phyloP scores from a whole-genome alignment of 352 stramenopile genomes.

The Phytopythium litorale region DNA sequence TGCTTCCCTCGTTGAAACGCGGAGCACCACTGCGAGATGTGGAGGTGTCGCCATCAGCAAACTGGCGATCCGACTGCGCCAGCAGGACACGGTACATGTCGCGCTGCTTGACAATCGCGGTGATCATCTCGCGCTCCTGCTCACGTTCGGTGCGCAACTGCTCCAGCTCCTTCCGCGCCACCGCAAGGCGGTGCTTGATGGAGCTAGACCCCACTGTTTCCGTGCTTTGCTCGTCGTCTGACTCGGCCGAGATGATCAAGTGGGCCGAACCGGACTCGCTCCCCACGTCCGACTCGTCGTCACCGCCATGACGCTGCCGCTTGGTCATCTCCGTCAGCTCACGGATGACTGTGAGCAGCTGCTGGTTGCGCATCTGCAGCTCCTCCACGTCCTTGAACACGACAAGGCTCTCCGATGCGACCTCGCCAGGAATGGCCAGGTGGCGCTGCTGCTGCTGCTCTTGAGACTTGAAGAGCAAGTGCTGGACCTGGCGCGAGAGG shows the following conservation, averaged over 20 bases:
- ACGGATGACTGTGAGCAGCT: constrained; percentile 79
- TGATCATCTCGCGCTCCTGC: constrained; percentile 86
- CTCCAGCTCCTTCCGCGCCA: constrained; percentile 74
- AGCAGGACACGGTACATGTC: constrained; percentile 95
- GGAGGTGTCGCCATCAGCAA: constrained; percentile 22
- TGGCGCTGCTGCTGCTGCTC: constrained; percentile 29
- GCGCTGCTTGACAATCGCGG: constrained; percentile 93
- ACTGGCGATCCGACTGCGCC: constrained; percentile 84
- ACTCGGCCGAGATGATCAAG: constrained; percentile 59
- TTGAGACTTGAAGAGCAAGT: constrained; percentile 75
- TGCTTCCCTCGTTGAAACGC: background rate
- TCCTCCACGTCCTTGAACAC: constrained; percentile 86
- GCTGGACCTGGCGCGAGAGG: constrained; percentile 91
- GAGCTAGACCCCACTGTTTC: constrained; percentile 24
- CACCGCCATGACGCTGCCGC: constrained; percentile 15
- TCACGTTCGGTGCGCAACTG: constrained; percentile 68
- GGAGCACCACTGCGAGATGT: background rate
- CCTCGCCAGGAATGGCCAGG: constrained; percentile 13
- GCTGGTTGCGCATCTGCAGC: constrained; percentile 91
- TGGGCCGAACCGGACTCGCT: constrained; percentile 18
- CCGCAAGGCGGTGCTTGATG: constrained; percentile 55
- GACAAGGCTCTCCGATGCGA: constrained; percentile 71
- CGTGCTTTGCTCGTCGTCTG: constrained; percentile 39
- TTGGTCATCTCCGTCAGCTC: constrained; percentile 62
- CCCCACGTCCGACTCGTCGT: constrained; percentile 10